Evolutionary conservation across 805 yeast genomes (phyloP).

Genomic region (Priceomyces medius): DNA sequence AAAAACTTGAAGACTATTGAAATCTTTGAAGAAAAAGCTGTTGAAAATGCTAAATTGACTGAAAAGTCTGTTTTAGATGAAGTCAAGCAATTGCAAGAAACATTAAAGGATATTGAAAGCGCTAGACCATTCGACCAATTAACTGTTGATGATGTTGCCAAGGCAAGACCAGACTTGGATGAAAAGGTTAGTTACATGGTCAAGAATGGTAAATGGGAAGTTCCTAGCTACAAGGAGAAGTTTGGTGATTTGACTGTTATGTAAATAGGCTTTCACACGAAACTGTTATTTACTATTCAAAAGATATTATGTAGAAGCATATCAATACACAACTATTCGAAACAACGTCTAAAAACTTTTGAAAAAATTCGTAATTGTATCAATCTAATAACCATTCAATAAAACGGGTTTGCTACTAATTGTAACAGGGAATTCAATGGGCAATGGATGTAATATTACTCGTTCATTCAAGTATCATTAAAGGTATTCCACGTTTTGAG

Average conservation of each 20-base stretch:
- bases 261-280: conserved; percentile 38
- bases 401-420: too few species aligned
- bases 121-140: conserved; percentile 98
- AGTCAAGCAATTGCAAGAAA: conserved; percentile 78
- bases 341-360: not conserved
- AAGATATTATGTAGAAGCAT: not conserved
- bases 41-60: conserved; percentile 92
- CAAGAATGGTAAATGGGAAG: conserved; percentile 95
- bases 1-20: conserved; percentile 90
- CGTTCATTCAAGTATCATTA: too few species aligned
- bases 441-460: too few species aligned
- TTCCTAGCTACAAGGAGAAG: conserved; percentile 98
- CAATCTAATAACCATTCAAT: too few species aligned
- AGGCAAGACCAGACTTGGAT: conserved; percentile 97
- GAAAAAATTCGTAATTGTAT: too few species aligned
- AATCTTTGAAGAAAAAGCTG: conserved; percentile 90
- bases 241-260: conserved; percentile 95
- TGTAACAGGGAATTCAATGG: too few species aligned
- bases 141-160: conserved; percentile 90
- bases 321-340: conserved; percentile 3
- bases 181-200: conserved; percentile 94
- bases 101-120: conserved; percentile 88
- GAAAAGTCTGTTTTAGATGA: conserved; percentile 86
- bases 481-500: conserved; percentile 7
- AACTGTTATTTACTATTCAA: conserved; percentile 4